Evolutionary conservation across 208 protist genomes (phyloP), one percentile per base, ranked within the genome.

Genomic region (Novymonas esmeraldas): DNA sequence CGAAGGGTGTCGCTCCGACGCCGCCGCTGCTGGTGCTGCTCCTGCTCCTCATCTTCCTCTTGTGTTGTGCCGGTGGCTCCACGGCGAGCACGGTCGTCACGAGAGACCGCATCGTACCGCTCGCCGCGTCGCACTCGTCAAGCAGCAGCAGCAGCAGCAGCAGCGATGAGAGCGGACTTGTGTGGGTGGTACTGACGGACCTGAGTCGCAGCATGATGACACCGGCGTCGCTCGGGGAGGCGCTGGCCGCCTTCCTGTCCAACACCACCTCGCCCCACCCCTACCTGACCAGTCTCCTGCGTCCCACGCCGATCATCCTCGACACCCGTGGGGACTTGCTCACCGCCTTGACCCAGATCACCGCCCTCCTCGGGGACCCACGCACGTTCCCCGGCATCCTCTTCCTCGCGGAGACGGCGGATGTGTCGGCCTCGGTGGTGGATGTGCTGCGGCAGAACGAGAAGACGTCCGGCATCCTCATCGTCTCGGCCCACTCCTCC

Each of bases 381-480:
- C 22, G 14, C 33, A 65, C 67, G 22, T 69, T 85, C 46, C 79
- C 87, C 3, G 80, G 82, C 60, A 70, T 93, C 13, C 44, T 95
- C 22, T 90, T 95, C 60, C 67, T 95, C 26, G 85, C 76, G 14
- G 85, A 93, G 59, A 85, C 75, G 14, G 67, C 81, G 0, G 85
- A 89, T 58, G 82, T 95, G 11, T 87, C 85, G 0, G 64, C 77
- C 14, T 81, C 79, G 0, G 76, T 93, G 44, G 74, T 69, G 63
- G 82, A 95, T 57, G 56, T 84, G 42, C 78, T 95, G 51, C 77
- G 76, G 13, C 65, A 75, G 57, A 81, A 79, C 52, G 71, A 60
- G 7, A 73, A 46, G 1, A 84, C 73, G 6, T 59, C 70, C 0
- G 46, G 70, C 38, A 87, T 93, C 41, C 71, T 86, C 11, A 56